Evolutionary conservation across 306 rosid species (phyloP).

Genomic region (Casuarina glauca): DNA sequence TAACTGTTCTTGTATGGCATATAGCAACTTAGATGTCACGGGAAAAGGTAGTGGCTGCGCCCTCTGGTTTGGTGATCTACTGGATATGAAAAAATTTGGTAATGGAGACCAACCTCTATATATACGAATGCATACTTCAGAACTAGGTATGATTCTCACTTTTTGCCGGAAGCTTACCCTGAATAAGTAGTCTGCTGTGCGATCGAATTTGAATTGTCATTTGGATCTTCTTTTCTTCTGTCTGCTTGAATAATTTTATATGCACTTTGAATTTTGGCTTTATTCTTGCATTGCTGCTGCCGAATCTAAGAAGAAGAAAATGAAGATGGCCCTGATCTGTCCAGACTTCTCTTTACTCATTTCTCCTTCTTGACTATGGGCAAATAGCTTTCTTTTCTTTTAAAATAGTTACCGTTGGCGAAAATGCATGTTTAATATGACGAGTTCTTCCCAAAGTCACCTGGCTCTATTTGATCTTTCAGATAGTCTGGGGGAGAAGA

Average conservation of each 20-base stretch:
- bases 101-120: constrained; percentile 45
- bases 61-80: constrained; percentile 53
- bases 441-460: background rate
- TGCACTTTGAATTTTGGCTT: too few species aligned
- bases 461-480: background rate
- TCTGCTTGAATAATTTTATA: too few species aligned
- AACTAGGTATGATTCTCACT: constrained; percentile 31
- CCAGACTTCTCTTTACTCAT: too few species aligned
- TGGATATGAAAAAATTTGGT: constrained; percentile 36
- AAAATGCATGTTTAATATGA: background rate
- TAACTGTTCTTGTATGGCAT: constrained; percentile 54
- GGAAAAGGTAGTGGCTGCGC: constrained; percentile 56
- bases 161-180: too few species aligned
- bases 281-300: too few species aligned
- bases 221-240: too few species aligned
- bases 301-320: too few species aligned
- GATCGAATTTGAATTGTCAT: too few species aligned
- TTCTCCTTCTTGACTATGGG: too few species aligned
- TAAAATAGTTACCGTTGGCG: background rate
- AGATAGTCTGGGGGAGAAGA: too few species aligned
- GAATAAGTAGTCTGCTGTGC: too few species aligned
- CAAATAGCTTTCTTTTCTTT: background rate
- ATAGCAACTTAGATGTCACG: constrained; percentile 37
- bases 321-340: background rate
- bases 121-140: constrained; percentile 31